Evolutionary conservation across 148 eudicot genomes (phyloP).

Genomic region (Fagopyrum tataricum): DNA sequence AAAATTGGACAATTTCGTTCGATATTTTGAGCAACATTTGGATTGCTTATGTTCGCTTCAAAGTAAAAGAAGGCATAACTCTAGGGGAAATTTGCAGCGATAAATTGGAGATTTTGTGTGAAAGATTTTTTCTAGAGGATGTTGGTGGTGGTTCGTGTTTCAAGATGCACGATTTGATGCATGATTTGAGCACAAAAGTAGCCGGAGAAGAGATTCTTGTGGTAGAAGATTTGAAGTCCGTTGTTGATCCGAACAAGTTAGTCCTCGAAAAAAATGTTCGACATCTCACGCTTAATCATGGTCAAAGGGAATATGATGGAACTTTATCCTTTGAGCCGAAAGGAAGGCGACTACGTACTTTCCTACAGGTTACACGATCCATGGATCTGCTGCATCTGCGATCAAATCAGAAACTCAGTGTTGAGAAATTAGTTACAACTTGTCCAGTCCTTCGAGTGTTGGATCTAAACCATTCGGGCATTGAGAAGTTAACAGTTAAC

Average conservation of each 20-base stretch:
- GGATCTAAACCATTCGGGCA: background rate
- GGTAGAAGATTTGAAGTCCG: background rate
- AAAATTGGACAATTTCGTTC: conserved; percentile 8
- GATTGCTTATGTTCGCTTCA: conserved; percentile 24
- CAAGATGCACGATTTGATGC: conserved; percentile 12
- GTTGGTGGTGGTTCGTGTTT: background rate
- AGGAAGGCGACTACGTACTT: conserved; percentile 14
- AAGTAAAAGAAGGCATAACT: background rate
- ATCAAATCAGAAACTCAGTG: background rate
- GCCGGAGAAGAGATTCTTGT: conserved; percentile 5
- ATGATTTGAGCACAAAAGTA: conserved; percentile 15
- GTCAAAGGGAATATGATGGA: background rate
- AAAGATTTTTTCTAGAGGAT: conserved; percentile 19
- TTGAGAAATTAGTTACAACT: background rate
- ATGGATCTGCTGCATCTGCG: background rate
- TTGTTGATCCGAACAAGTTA: background rate
- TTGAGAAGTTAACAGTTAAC: conserved; percentile 18
- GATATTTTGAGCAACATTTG: conserved; percentile 16
- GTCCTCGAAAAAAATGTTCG: background rate
- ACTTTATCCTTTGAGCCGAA: background rate
- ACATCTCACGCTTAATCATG: background rate
- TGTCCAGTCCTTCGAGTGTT: conserved; percentile 16
- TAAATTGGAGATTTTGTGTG: background rate
- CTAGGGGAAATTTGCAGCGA: background rate
- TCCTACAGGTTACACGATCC: background rate